Evolutionary conservation across 768 basidiomycete genomes (phyloP).

Genomic region (Lactarius vividus): DNA sequence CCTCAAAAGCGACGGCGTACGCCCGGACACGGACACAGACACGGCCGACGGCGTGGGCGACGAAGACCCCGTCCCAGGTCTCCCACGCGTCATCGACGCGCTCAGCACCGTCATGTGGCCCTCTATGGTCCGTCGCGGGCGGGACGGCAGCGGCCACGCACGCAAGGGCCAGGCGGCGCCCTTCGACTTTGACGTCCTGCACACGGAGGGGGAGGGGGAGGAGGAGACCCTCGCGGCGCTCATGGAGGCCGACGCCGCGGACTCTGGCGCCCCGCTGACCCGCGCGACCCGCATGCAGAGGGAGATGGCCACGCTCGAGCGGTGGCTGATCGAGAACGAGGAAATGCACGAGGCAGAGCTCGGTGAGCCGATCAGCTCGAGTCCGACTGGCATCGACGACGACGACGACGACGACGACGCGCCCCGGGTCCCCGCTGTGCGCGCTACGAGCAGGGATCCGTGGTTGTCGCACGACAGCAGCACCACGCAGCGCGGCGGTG

Average conservation of each 20-base stretch:
- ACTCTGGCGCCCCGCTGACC: conserved; percentile 21
- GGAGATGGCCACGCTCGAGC: conserved; percentile 59
- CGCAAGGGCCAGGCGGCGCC: conserved; percentile 34
- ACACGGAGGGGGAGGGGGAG: conserved; percentile 33
- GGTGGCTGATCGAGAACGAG: conserved; percentile 58
- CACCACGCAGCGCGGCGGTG: conserved; percentile 9
- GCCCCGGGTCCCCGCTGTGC: conserved; percentile 2
- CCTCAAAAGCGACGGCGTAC: background rate
- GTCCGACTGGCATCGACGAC: background rate
- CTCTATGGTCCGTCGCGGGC: conserved; percentile 52
- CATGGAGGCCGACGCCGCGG: conserved; percentile 32
- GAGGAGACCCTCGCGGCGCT: conserved; percentile 39
- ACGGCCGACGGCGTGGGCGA: conserved; percentile 1
- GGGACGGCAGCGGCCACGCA: conserved; percentile 30
- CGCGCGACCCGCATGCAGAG: conserved; percentile 36
- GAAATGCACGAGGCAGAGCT: conserved; percentile 32
- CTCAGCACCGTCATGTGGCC: conserved; percentile 90
- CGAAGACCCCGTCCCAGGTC: conserved; percentile 36
- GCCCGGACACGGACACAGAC: background rate
- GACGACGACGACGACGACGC: conserved; percentile 6
- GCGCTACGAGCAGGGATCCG: conserved; percentile 16
- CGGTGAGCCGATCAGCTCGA: background rate
- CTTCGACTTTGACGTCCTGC: conserved; percentile 27
- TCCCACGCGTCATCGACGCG: conserved; percentile 73
- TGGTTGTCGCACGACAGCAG: conserved; percentile 21